Percentiles rank a stretch among this genome's conserved stretches.
Conservation (phyloP, 495 filamentous ascomycete species). For the Penicillium argentinense region DNA sequence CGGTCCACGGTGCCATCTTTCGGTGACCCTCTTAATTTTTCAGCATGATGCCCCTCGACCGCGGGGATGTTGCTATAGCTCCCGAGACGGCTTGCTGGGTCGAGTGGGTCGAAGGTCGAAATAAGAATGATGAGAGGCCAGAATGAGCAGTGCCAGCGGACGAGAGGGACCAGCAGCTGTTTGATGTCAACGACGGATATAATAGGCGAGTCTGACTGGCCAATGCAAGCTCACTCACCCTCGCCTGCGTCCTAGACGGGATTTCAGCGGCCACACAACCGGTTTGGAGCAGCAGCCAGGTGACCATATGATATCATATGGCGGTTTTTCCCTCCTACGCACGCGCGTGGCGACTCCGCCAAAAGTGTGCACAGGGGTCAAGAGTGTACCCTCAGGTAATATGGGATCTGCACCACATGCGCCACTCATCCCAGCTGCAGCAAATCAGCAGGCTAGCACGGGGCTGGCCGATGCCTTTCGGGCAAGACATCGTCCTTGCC, state of each 20-base stretch:
- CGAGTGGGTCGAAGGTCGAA: background rate
- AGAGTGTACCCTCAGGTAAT: too few relatives aligned
- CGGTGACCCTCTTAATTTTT: background rate
- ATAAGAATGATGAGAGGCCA: background rate
- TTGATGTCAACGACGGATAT: background rate
- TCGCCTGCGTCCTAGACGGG: too few relatives aligned
- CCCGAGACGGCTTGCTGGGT: background rate
- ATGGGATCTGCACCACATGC: background rate
- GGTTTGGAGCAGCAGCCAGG: background rate
- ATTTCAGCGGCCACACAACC: background rate
- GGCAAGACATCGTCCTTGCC: constrained; percentile 37
- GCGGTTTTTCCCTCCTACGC: too few relatives aligned
- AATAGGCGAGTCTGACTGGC: too few relatives aligned
- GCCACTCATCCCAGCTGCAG: too few relatives aligned
- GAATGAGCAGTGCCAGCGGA: background rate
- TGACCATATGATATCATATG: constrained; percentile 1
- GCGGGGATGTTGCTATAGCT: background rate
- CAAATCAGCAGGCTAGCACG: background rate
- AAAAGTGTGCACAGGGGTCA: too few relatives aligned
- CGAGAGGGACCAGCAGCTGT: background rate
- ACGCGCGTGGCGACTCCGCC: too few relatives aligned
- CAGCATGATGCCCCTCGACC: background rate
- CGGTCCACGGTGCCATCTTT: background rate
- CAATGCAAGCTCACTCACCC: too few relatives aligned
- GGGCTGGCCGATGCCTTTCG: constrained; percentile 13